A percentile compares a stretch with the other conserved stretches of the same genome.
These are phyloP conservation scores for Colletotrichum phormii DNA, from an alignment of 2,329 filamentous ascomycete genomes.

Conservation along the genomic window DNA sequence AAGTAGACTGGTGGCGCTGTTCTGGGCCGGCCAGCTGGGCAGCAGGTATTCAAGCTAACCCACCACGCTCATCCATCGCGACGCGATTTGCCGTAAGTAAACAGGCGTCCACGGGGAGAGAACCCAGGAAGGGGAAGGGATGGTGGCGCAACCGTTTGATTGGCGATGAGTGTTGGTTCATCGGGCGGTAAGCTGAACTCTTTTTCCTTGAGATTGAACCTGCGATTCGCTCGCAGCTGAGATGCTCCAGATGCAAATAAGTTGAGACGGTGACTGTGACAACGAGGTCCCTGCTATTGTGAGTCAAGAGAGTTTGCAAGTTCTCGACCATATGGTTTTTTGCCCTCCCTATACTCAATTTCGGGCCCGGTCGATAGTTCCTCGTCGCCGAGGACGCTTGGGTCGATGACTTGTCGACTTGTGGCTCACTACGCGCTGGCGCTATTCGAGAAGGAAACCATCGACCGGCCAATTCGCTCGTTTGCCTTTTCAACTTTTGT, in stretches of 20 bases:
- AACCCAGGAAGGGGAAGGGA: not conserved
- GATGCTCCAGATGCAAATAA: not conserved
- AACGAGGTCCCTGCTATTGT: not conserved
- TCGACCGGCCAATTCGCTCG: not conserved
- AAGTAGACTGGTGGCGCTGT: conserved; percentile 8
- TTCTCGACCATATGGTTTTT: not conserved
- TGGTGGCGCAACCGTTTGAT: conserved; percentile 4
- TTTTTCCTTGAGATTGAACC: not conserved
- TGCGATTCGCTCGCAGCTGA: not conserved
- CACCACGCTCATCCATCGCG: no score
- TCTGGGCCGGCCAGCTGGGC: not conserved
- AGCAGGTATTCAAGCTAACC: not conserved
- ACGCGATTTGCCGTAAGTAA: not conserved
- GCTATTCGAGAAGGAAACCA: not conserved
- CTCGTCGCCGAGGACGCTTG: conserved; percentile 19
- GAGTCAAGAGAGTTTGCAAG: not conserved
- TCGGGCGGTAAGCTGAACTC: not conserved
- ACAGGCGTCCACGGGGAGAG: not conserved
- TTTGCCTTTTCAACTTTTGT: not conserved
- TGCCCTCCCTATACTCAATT: not conserved
- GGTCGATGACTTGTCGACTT: not conserved
- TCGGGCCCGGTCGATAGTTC: conserved; percentile 30
- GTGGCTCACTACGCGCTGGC: not conserved
- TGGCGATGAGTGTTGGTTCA: conserved; percentile 9
- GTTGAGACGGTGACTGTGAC: conserved; percentile 28